These are phyloP conservation scores for Tillandsia fasciculata DNA, from an alignment of 176 grass and related monocot genomes.

Conservation along the genomic window DNA sequence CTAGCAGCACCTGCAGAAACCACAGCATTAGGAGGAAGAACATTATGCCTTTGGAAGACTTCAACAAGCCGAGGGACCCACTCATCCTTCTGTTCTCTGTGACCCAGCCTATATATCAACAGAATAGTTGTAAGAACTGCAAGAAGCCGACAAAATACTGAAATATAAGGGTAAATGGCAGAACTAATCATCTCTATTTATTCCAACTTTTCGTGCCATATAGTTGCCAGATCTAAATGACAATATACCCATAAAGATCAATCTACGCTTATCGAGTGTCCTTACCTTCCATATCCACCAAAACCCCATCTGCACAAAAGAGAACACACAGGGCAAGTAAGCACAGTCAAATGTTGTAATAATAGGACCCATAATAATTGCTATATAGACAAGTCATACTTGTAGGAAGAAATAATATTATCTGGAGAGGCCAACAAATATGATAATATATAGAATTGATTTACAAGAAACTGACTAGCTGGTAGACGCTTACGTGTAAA, in stretches of 20 bases:
- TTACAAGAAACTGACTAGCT: conserved; percentile 4
- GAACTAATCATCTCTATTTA: too few relatives aligned
- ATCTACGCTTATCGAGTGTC: background rate
- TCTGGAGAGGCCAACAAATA: background rate
- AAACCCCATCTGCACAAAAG: conserved; percentile 72
- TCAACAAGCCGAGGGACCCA: conserved; percentile 84
- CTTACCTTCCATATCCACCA: conserved; percentile 96
- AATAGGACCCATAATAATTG: conserved; percentile 1
- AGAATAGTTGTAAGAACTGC: background rate
- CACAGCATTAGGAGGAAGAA: conserved; percentile 69
- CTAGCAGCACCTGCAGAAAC: conserved; percentile 74
- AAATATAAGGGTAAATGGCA: too few relatives aligned
- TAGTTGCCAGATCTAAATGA: background rate
- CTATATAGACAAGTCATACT: background rate
- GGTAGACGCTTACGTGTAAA: conserved; percentile 89
- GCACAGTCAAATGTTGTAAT: conserved; percentile 7
- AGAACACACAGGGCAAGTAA: conserved; percentile 5
- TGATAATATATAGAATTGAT: background rate
- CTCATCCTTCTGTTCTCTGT: conserved; percentile 97
- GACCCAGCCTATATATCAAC: conserved; percentile 65
- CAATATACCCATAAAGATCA: background rate
- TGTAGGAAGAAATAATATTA: background rate
- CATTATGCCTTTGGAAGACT: conserved; percentile 80
- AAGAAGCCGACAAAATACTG: too few relatives aligned
- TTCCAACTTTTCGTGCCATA: too few relatives aligned